Conservation (phyloP, 768 basidiomycete genomes). For the Phlebiopsis gigantea region DNA sequence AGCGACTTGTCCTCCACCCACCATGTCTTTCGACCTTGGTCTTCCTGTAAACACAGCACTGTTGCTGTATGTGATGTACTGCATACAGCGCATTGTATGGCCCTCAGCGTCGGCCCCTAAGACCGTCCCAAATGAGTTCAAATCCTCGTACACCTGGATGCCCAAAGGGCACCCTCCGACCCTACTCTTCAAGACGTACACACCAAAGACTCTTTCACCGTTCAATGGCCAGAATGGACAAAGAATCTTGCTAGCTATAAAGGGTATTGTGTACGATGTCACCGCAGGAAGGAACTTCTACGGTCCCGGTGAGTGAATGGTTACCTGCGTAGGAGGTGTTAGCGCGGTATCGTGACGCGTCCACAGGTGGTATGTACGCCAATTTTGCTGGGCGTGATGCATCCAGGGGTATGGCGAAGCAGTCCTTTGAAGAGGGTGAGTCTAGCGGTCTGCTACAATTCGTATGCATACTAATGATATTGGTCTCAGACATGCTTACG, state of each 20-base stretch:
- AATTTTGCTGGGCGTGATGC: conserved; percentile 98
- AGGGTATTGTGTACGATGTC: conserved; percentile 89
- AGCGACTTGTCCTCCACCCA: not conserved
- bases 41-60: conserved; percentile 78
- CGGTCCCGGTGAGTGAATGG: conserved; percentile 70
- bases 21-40: conserved; percentile 42
- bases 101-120: conserved; percentile 53
- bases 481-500: conserved; percentile 76
- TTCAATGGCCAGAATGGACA: conserved; percentile 62
- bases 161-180: conserved; percentile 78
- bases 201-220: conserved; percentile 65
- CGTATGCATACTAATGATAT: not conserved
- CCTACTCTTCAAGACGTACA: conserved; percentile 72
- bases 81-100: conserved; percentile 67
- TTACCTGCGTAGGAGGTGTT: not conserved
- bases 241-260: conserved; percentile 82
- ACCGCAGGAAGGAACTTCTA: conserved; percentile 88
- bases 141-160: conserved; percentile 87
- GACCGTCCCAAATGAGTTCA: conserved; percentile 62
- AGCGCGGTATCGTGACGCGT: not conserved
- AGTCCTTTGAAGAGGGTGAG: conserved; percentile 89
- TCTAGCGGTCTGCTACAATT: not conserved
- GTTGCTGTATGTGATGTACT: conserved; percentile 73
- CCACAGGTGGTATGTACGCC: conserved; percentile 89
- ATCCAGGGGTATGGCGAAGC: conserved; percentile 95